phyloP scores from a whole-genome alignment of 1,284 basidiomycete genomes.

The Inonotus obliquus region DNA sequence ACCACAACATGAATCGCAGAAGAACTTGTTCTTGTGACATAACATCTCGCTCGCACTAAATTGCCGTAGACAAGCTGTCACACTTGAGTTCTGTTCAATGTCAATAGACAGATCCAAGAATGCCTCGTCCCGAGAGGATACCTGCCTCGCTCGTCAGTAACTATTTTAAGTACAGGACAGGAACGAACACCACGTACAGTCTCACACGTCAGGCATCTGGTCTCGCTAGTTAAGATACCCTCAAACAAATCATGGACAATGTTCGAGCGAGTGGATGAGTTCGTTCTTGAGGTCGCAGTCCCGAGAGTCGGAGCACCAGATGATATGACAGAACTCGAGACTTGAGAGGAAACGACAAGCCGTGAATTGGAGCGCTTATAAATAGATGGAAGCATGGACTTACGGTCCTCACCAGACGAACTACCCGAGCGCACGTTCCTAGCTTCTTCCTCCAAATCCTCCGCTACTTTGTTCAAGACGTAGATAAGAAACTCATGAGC shows the following conservation, averaged over 20 bases:
- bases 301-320: slow-evolving; percentile 34
- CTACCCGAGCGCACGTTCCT: slow-evolving; percentile 36
- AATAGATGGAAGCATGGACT: slow-evolving; percentile 27
- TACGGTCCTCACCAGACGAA: slow-evolving; percentile 48
- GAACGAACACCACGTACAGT: slow-evolving; percentile 52
- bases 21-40: slow-evolving; percentile 97
- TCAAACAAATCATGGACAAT: slow-evolving; percentile 92
- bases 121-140: slow-evolving; percentile 93
- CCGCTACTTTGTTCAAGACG: slow-evolving; percentile 87
- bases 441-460: slow-evolving; percentile 81
- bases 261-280: slow-evolving; percentile 45
- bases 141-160: slow-evolving; percentile 36
- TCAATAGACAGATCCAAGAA: slow-evolving; percentile 98
- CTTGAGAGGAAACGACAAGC: neutral
- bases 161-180: slow-evolving; percentile 4
- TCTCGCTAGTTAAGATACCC: slow-evolving; percentile 93
- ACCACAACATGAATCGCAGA: slow-evolving; percentile 95
- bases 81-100: slow-evolving; percentile 94
- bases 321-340: slow-evolving; percentile 27
- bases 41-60: slow-evolving; percentile 99
- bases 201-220: slow-evolving; percentile 95
- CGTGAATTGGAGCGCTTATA: neutral
- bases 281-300: slow-evolving; percentile 36
- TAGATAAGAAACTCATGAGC: slow-evolving; percentile 98
- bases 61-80: slow-evolving; percentile 91